phyloP scores from a whole-genome alignment of 148 eudicot genomes.

The Camellia sinensis region DNA sequence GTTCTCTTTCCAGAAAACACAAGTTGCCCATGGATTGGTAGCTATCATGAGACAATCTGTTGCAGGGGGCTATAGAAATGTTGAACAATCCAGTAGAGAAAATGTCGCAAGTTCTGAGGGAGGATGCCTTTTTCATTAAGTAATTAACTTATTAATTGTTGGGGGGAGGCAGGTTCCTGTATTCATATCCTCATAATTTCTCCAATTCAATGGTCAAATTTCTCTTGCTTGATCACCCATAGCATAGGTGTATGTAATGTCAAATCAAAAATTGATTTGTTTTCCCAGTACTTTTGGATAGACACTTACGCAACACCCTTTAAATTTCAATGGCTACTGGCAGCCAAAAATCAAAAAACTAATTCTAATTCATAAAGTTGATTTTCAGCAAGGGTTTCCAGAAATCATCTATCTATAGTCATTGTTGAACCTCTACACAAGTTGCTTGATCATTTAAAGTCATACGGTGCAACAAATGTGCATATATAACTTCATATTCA shows the following conservation, averaged over 20 bases:
- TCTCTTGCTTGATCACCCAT: neutral
- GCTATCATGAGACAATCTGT: neutral
- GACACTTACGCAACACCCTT: neutral
- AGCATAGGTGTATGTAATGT: too few relatives aligned
- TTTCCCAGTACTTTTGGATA: neutral
- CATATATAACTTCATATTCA: neutral
- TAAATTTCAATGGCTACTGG: neutral
- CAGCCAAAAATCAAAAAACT: neutral
- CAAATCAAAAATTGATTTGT: neutral
- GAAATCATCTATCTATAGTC: neutral
- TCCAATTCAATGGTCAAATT: neutral
- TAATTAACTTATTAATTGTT: too few relatives aligned
- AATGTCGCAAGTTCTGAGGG: too few relatives aligned
- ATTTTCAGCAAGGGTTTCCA: neutral
- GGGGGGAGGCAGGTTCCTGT: neutral
- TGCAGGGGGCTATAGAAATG: too few relatives aligned
- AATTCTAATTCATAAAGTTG: neutral
- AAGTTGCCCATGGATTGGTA: neutral
- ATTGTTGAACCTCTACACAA: neutral
- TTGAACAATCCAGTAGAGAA: too few relatives aligned
- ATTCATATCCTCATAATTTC: neutral
- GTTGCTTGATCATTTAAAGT: neutral
- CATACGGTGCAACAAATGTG: neutral
- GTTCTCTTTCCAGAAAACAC: too few relatives aligned
- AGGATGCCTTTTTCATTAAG: too few relatives aligned